Base-by-base conservation (phyloP, 2,329 filamentous ascomycete species). In the Eutypella sp. region DNA sequence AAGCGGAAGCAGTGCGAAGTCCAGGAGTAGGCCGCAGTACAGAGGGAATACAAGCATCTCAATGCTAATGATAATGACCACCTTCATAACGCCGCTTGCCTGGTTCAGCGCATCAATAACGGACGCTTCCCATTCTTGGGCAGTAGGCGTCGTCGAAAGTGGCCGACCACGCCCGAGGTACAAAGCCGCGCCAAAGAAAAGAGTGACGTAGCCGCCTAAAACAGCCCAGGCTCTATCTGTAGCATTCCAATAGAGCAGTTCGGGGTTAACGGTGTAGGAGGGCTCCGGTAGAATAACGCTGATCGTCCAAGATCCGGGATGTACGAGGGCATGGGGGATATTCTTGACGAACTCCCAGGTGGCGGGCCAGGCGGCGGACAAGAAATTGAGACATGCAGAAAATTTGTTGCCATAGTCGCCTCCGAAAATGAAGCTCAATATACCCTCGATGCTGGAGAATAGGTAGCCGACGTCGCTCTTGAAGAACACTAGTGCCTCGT, bases 1-100 rank as follows among this genome's bases (percentile, higher is more conserved):
- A 0, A 99, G 76, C 0, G 93, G 93, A 15, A 99, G 75, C 41
- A 97, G 74, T 5, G 93, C 93, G 39, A 89, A 68, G 62, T 99
- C 93, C 27, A 99, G 81, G 2, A 99, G 78, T 29, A 96, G 75
- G 5, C 93, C 93, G 59, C 93, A 99, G 65, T 99, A 99, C 2
- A 99, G 75, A 0, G 93, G 93, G 61, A 99, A 99, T 6, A 91
- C 83, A 29, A 99, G 83, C 93, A 99, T 99, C 70, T 99, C 93
- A 57, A 99, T 99, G 53, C 91, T 93, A 54, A 99, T 99, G 59
- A 99, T 97, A 49, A 97, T 72, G 42, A 99, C 95, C 19, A 99
- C 93, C 66, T 99, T 99, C 75, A 96, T 83, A 9, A 99, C 92
- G 13, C 95, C 93, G 36, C 93, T 95, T 40, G 93, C 93, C 73